phyloP scores from a whole-genome alignment of 2,329 filamentous ascomycete species.

The Aspergillus ibericus region DNA sequence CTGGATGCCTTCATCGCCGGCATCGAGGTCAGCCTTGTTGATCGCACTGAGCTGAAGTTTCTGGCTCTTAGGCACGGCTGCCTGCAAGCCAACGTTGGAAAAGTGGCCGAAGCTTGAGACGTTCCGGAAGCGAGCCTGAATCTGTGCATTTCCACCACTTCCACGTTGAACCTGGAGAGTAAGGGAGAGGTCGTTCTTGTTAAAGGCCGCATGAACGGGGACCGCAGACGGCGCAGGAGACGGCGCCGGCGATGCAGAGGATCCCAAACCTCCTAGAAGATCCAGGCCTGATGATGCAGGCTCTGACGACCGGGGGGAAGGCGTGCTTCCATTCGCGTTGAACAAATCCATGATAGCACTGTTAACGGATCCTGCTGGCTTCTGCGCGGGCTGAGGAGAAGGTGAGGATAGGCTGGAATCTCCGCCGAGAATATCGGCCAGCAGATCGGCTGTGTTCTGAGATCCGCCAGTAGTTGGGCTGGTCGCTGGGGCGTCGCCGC shows the following conservation, averaged over 20 bases:
- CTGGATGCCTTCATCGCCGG: constrained; percentile 82
- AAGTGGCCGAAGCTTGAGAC: constrained; percentile 64
- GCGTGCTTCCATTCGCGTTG: constrained; percentile 48
- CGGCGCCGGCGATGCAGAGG: constrained; percentile 53
- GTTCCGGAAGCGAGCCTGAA: constrained; percentile 82
- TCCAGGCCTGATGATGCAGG: constrained; percentile 44
- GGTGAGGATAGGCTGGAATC: constrained; percentile 58
- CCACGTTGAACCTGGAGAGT: constrained; percentile 83
- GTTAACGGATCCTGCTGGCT: constrained; percentile 51
- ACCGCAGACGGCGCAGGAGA: constrained; percentile 44
- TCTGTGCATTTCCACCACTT: constrained; percentile 67
- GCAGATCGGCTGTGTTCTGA: constrained; percentile 77
- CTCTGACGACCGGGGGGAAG: constrained; percentile 50
- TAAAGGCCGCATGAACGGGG: constrained; percentile 70
- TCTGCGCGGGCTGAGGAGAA: constrained; percentile 55
- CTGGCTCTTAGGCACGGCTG: constrained; percentile 94
- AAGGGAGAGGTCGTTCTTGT: constrained; percentile 79
- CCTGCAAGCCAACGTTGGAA: constrained; percentile 79
- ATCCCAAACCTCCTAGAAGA: constrained; percentile 45
- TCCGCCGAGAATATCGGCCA: constrained; percentile 88
- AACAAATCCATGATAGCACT: constrained; percentile 92
- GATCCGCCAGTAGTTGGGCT: constrained; percentile 57
- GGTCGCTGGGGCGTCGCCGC: constrained; percentile 66
- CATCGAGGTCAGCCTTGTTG: constrained; percentile 72
- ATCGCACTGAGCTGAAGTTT: constrained; percentile 91